phyloP scores from a whole-genome alignment of 208 protist species.

The Trypanosoma cruzi region DNA sequence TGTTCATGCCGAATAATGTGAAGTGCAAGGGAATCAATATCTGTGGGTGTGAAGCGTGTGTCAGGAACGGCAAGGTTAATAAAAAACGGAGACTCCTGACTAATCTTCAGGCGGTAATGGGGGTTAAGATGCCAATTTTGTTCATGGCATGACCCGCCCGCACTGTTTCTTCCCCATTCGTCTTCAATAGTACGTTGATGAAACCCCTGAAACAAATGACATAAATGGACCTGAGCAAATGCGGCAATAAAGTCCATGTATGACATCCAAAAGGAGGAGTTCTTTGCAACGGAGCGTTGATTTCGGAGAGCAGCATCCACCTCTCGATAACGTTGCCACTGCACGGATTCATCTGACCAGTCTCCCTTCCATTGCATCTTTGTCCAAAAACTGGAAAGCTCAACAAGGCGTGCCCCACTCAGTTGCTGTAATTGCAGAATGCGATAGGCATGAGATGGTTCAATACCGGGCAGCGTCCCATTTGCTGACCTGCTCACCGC shows the following conservation, averaged over 20 bases:
- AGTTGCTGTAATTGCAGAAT: conserved; percentile 60
- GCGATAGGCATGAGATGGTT: conserved; percentile 52
- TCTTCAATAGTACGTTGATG: conserved; percentile 50
- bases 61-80: conserved; percentile 71
- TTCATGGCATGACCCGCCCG: conserved; percentile 50
- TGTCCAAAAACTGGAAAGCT: conserved; percentile 52
- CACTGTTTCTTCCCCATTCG: conserved; percentile 51
- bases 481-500: conserved; percentile 39
- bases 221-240: conserved; percentile 73
- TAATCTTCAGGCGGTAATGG: conserved; percentile 64
- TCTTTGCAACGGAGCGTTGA: conserved; percentile 3
- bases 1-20: conserved; percentile 64
- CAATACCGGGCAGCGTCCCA: conserved; percentile 52
- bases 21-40: conserved; percentile 56
- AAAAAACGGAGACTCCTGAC: conserved; percentile 43
- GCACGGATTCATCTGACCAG: conserved; percentile 69
- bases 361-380: conserved; percentile 61
- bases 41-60: conserved; percentile 40
- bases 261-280: conserved; percentile 79
- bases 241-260: conserved; percentile 70
- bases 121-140: conserved; percentile 79
- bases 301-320: conserved; percentile 43
- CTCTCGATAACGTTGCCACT: conserved; percentile 70
- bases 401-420: conserved; percentile 60
- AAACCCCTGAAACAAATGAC: conserved; percentile 57